Evolutionary conservation across 495 filamentous ascomycete genomes (phyloP).

Genomic region (Aspergillus heteromorphus): DNA sequence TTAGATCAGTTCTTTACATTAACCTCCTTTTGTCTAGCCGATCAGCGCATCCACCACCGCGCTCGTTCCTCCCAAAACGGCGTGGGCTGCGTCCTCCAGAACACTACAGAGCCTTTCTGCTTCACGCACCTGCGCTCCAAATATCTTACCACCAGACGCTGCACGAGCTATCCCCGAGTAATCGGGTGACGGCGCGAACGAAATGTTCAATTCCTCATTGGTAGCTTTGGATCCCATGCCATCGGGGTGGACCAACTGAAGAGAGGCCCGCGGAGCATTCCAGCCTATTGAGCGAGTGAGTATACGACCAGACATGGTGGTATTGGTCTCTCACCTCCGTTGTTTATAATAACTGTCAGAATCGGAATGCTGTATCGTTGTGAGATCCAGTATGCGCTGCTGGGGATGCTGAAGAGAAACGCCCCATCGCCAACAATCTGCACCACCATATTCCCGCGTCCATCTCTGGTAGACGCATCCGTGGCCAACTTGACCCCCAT

Average conservation of each 20-base stretch:
- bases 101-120: slow-evolving; percentile 41
- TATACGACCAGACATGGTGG: neutral
- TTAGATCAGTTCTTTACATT: too few species aligned
- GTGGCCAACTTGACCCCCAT: slow-evolving; percentile 79
- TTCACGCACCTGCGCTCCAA: slow-evolving; percentile 48
- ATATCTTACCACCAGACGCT: slow-evolving; percentile 63
- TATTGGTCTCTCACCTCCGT: slow-evolving; percentile 50
- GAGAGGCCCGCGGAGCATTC: slow-evolving; percentile 65
- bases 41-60: slow-evolving; percentile 59
- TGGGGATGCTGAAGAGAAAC: slow-evolving; percentile 77
- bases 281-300: slow-evolving; percentile 31
- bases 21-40: too few species aligned
- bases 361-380: slow-evolving; percentile 80
- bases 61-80: slow-evolving; percentile 54
- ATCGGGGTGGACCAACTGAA: slow-evolving; percentile 67
- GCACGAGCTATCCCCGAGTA: slow-evolving; percentile 82
- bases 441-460: slow-evolving; percentile 62
- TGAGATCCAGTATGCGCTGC: slow-evolving; percentile 84
- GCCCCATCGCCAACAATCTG: slow-evolving; percentile 87
- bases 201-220: slow-evolving; percentile 76
- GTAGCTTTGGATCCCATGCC: slow-evolving; percentile 61
- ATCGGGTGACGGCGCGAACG: slow-evolving; percentile 69
- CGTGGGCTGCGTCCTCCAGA: slow-evolving; percentile 54
- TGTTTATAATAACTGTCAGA: slow-evolving; percentile 85
- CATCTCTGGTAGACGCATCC: slow-evolving; percentile 43